A percentile compares a stretch with the other conserved stretches of the same genome.
These are phyloP conservation scores for Mucor velutinosus DNA, from an alignment of 371 early-diverging fungal genomes.

Conservation along the genomic window DNA sequence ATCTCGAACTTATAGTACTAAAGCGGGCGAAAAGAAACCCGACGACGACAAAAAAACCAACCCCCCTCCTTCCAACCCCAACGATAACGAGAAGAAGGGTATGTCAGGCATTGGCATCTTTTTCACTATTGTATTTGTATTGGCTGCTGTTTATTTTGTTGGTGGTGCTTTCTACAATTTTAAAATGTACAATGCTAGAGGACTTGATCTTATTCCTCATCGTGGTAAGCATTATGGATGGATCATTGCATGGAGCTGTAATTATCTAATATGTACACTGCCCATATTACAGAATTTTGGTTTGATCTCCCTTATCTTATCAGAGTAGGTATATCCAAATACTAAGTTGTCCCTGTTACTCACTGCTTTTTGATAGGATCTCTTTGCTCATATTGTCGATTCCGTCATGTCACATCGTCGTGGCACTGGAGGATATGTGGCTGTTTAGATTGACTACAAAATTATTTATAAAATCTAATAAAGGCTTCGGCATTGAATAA, in stretches of 20 bases:
- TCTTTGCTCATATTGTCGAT: conserved; percentile 48
- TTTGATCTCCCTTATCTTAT: conserved; percentile 53
- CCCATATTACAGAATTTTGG: conserved; percentile 44
- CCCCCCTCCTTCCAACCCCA: conserved; percentile 2
- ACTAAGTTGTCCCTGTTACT: background rate
- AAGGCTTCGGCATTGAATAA: background rate
- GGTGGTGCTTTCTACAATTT: conserved; percentile 65
- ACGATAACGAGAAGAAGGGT: conserved; percentile 21
- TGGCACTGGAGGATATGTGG: conserved; percentile 50
- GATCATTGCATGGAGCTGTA: background rate
- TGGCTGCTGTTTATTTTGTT: conserved; percentile 52
- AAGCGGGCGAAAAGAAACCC: conserved; percentile 31
- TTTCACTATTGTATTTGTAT: conserved; percentile 53
- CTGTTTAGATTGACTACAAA: conserved; percentile 28
- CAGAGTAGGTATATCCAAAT: conserved; percentile 22
- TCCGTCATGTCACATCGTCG: conserved; percentile 50
- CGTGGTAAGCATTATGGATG: conserved; percentile 43
- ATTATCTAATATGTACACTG: background rate
- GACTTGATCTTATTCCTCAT: conserved; percentile 62
- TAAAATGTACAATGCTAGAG: conserved; percentile 61
- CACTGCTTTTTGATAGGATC: conserved; percentile 24
- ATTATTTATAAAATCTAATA: background rate
- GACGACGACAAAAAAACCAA: conserved; percentile 15
- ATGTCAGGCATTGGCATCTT: conserved; percentile 55
- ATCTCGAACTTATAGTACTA: conserved; percentile 14